Evolutionary conservation across 2,329 filamentous ascomycete genomes (phyloP), one percentile per base, ranked within the genome.

Genomic region (Triangularia setosa): DNA sequence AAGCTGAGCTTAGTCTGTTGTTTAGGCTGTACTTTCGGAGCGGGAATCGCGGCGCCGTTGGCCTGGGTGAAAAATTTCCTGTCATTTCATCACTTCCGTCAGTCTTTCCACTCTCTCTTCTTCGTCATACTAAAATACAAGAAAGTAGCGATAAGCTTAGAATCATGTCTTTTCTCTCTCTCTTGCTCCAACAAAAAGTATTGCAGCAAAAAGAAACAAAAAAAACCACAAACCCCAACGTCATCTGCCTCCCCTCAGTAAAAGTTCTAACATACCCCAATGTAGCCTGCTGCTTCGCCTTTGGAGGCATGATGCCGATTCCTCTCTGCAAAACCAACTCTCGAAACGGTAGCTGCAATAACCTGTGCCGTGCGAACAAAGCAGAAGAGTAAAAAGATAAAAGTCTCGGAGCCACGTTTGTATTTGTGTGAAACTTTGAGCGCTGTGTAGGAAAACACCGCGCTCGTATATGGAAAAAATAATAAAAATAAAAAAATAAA

Each of bases 61-160:
- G 84, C 82, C 52, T 86, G 84, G 21, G 87, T 87, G 74, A 97
- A 96, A 79, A 97, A 97, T 75, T 94, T 95, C 67, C 94, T 98
- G 69, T 63, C 67, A 9, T 5, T 64, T 25, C 58, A 64, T 8
- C 33, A 21, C 55, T 3, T 9, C 12, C 3, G 30, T 28, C 30
- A 35, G 7, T 14, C 11, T 35, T 35, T 35, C 27, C 27, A 6
- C 11, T 35, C 11, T 35, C 30, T 9, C 5, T 35, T 35, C 5
- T 35, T 3, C 7, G 4, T 9, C 30, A 35, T 55, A 57, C 25
- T 28, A 35, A 53, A 14, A 58, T 56, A 35, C 53, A 24, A 28
- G 33, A 63, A 64, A 4, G 4, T 8, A 30, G 7, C 27, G 27
- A 8, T 30, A 7, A 30, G 11, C 27, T 30, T 11, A 30, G 27